A percentile compares a stretch with the other conserved stretches of the same genome.
Evolutionary conservation across 768 basidiomycete genomes (phyloP).

Genomic region (Calocera viscosa): DNA sequence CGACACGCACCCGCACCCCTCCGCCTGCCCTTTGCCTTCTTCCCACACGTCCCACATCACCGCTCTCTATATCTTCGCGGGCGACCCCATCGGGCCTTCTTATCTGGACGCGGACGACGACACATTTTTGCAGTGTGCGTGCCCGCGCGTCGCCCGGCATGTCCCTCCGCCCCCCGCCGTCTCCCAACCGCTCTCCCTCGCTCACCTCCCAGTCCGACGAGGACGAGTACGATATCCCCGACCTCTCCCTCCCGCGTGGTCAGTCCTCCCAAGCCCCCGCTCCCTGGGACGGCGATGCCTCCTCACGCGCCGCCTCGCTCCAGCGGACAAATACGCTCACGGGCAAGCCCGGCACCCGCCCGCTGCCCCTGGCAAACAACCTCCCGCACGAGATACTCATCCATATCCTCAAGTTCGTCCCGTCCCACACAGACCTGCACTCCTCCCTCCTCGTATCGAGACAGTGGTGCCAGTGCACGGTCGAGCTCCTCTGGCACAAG

Average conservation of each 20-base stretch:
- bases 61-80: too few species aligned
- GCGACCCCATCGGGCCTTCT: too few species aligned
- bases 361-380: conserved; percentile 45
- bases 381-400: conserved; percentile 88
- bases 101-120: too few species aligned
- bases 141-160: too few species aligned
- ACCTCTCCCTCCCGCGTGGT: neutral
- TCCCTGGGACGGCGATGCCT: neutral
- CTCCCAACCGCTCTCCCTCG: conserved; percentile 18
- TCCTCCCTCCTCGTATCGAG: conserved; percentile 68
- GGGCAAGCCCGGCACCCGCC: neutral
- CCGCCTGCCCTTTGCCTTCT: too few species aligned
- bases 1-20: too few species aligned
- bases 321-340: neutral
- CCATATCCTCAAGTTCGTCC: conserved; percentile 77
- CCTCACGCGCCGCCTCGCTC: neutral
- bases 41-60: too few species aligned
- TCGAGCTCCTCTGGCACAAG: conserved; percentile 89
- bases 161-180: conserved; percentile 11
- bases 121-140: too few species aligned
- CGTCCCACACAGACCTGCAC: conserved; percentile 60
- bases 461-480: conserved; percentile 90
- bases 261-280: neutral
- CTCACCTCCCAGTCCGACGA: conserved; percentile 14
- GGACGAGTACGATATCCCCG: conserved; percentile 14